phyloP scores from a whole-genome alignment of 768 basidiomycete genomes.

The Lentinula edodes region DNA sequence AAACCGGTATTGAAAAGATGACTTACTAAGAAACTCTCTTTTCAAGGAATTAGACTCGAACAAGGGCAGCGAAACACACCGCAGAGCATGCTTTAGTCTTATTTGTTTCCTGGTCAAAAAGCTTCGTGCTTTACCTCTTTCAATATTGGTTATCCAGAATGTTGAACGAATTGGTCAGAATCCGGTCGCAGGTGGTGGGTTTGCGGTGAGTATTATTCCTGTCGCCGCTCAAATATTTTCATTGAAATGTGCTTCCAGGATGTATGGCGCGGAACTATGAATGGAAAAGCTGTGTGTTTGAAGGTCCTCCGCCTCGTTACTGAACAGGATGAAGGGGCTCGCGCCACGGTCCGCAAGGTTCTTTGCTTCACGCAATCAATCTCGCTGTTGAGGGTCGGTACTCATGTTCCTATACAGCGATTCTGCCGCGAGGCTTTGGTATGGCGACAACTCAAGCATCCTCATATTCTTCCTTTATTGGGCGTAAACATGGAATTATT shows the following conservation, averaged over 20 bases:
- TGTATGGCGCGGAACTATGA: neutral
- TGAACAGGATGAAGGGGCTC: neutral
- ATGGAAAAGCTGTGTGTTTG: slow-evolving; percentile 3
- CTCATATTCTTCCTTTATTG: slow-evolving; percentile 14
- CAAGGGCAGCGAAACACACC: neutral
- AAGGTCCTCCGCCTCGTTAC: slow-evolving; percentile 5
- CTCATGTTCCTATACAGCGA: slow-evolving; percentile 8
- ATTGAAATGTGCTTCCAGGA: neutral
- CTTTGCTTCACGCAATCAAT: neutral
- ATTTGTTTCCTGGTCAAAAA: neutral
- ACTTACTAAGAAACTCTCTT: neutral
- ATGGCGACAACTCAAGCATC: slow-evolving; percentile 15
- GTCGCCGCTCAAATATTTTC: neutral
- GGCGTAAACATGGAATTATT: slow-evolving; percentile 14
- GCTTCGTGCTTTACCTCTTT: neutral
- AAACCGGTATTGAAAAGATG: no score
- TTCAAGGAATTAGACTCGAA: neutral
- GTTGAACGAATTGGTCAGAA: neutral
- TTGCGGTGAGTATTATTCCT: neutral
- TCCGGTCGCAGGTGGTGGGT: slow-evolving; percentile 3
- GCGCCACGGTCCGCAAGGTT: neutral
- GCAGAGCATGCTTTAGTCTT: neutral
- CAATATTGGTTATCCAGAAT: neutral
- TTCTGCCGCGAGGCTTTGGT: slow-evolving; percentile 17
- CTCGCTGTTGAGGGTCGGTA: no score